Evolutionary conservation across 2,329 filamentous ascomycete genomes (phyloP).

Genomic region (Colletotrichum echinochloae): DNA sequence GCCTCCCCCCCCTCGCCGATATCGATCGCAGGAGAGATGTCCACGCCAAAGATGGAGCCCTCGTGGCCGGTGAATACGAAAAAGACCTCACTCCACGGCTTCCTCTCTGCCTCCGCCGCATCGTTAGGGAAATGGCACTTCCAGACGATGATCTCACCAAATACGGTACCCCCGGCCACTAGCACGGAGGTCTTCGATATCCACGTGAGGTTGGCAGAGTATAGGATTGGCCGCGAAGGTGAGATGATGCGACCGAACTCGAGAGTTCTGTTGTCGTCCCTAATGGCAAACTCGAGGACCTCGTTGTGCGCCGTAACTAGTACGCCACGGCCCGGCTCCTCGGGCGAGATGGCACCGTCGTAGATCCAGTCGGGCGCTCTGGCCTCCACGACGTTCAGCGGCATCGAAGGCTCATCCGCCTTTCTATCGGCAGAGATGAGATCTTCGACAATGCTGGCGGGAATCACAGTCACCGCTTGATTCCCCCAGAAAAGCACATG

Average conservation of each 20-base stretch:
- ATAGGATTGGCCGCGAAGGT: slow-evolving; percentile 85
- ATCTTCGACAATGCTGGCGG: slow-evolving; percentile 47
- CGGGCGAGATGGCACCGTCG: slow-evolving; percentile 68
- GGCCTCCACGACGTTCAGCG: slow-evolving; percentile 51
- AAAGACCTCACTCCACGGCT: slow-evolving; percentile 56
- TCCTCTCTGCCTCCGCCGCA: slow-evolving; percentile 18
- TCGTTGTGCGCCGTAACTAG: slow-evolving; percentile 91
- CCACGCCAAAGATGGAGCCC: slow-evolving; percentile 92
- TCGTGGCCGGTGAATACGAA: slow-evolving; percentile 78
- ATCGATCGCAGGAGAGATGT: slow-evolving; percentile 72
- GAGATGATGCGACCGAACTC: slow-evolving; percentile 65
- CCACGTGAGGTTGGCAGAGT: slow-evolving; percentile 82
- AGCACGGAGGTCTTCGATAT: slow-evolving; percentile 70
- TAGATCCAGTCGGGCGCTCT: slow-evolving; percentile 81
- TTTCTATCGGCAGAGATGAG: slow-evolving; percentile 44
- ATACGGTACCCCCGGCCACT: slow-evolving; percentile 90
- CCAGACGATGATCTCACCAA: slow-evolving; percentile 95
- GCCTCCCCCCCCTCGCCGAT: slow-evolving; percentile 53
- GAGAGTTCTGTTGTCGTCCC: slow-evolving; percentile 48
- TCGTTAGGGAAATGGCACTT: slow-evolving; percentile 64
- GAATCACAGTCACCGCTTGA: slow-evolving; percentile 62
- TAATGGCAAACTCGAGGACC: slow-evolving; percentile 64
- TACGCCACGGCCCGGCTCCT: slow-evolving; percentile 59
- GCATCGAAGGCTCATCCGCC: slow-evolving; percentile 3
- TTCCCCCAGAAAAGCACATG: slow-evolving; percentile 78